These are phyloP conservation scores for Candida railenensis DNA, from an alignment of 805 yeast genomes.

Conservation along the genomic window DNA sequence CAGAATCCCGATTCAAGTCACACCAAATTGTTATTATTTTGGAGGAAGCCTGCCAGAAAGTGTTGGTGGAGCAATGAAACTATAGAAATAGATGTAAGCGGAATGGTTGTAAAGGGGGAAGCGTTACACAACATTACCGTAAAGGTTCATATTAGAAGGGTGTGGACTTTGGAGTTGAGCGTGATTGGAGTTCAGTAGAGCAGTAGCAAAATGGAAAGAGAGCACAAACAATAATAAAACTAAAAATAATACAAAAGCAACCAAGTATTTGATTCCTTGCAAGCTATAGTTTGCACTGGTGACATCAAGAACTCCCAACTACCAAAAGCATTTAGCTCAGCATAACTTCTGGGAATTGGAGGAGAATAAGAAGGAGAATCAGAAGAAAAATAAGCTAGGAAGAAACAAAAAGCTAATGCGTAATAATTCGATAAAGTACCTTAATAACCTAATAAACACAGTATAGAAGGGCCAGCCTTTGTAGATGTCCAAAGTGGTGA, in stretches of 20 bases:
- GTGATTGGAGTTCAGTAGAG: slow-evolving; percentile 75
- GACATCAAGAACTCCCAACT: too few species aligned
- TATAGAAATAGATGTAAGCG: slow-evolving; percentile 43
- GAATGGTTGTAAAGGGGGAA: slow-evolving; percentile 12
- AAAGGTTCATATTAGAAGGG: slow-evolving; percentile 84
- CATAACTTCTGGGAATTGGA: too few species aligned
- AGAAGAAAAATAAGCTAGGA: too few species aligned
- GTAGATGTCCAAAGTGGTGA: too few species aligned
- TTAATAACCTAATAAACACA: too few species aligned
- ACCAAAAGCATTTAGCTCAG: too few species aligned
- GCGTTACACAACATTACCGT: slow-evolving; percentile 37
- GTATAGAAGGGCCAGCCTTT: too few species aligned
- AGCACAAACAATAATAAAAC: background rate
- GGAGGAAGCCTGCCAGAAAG: slow-evolving; percentile 98
- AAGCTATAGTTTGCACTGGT: too few species aligned
- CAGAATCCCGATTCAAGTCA: slow-evolving; percentile 39
- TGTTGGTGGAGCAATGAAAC: slow-evolving; percentile 93
- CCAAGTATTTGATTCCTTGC: too few species aligned
- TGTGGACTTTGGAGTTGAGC: slow-evolving; percentile 93
- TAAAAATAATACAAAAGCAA: background rate
- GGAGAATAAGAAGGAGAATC: too few species aligned
- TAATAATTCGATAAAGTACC: too few species aligned
- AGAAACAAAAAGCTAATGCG: too few species aligned
- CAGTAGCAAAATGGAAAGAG: background rate
- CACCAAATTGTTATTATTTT: slow-evolving; percentile 76